Evolutionary conservation across 1,284 basidiomycete genomes (phyloP).

Genomic region (Puccinia coronata): DNA sequence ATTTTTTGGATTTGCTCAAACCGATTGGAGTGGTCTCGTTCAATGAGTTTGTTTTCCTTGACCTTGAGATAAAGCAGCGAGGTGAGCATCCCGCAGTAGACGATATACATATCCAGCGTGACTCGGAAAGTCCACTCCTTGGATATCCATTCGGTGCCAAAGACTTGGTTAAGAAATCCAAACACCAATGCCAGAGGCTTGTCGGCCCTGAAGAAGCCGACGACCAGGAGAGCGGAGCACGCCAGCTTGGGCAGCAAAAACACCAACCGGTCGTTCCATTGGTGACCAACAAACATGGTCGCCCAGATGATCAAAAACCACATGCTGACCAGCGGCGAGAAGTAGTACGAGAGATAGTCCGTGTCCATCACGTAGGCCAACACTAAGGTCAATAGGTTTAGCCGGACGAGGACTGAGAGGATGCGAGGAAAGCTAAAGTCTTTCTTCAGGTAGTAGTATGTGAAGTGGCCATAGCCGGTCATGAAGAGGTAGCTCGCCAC

Average conservation of each 20-base stretch:
- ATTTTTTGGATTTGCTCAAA: constrained; percentile 61
- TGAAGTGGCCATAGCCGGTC: constrained; percentile 69
- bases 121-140: constrained; percentile 83
- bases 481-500: constrained; percentile 81
- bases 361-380: constrained; percentile 87
- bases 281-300: constrained; percentile 72
- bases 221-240: constrained; percentile 67
- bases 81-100: constrained; percentile 79
- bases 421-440: constrained; percentile 74
- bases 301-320: constrained; percentile 80
- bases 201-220: constrained; percentile 68
- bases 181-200: constrained; percentile 71
- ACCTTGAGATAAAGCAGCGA: constrained; percentile 74
- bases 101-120: constrained; percentile 80
- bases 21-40: constrained; percentile 63
- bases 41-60: constrained; percentile 71
- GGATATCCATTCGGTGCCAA: constrained; percentile 77
- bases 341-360: constrained; percentile 84
- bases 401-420: constrained; percentile 73
- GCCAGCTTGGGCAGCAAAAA: constrained; percentile 73
- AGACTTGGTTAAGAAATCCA: constrained; percentile 67
- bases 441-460: constrained; percentile 78
- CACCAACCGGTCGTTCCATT: constrained; percentile 70
- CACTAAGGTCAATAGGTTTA: constrained; percentile 77
- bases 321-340: constrained; percentile 71